Evolutionary conservation across 495 filamentous ascomycete genomes (phyloP), one percentile per base, ranked within the genome.

Genomic region (Daldinia caldariorum): DNA sequence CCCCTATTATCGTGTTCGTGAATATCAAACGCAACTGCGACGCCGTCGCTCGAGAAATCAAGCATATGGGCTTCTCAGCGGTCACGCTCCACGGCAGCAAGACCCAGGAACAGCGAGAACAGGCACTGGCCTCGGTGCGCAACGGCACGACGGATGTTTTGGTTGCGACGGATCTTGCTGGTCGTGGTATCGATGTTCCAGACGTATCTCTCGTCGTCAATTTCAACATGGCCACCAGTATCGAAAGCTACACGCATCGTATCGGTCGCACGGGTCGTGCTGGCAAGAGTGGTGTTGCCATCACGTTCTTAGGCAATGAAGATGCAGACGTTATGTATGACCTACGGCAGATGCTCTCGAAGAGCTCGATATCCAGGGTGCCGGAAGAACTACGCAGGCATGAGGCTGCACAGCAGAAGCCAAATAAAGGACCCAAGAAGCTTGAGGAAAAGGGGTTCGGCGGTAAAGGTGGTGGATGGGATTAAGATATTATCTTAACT

Each of bases 21-120:
- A 99, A 99, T 79, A 97, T 98, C 90, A 99, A 98, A 79, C 92
- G 94, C 66, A 98, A 98, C 83, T 97, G 94, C 83, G 95, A 99
- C 78, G 93, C 94, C 59, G 90, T 99, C 34, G 95, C 95, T 1
- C 86, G 92, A 63, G 94, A 98, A 76, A 95, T 99, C 85, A 97
- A 97, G 76, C 89, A 93, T 59, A 93, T 94, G 87, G 96, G 96
- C 70, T 94, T 92, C 81, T 92, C 89, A 13, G 89, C 91, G 1
- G 94, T 96, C 74, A 98, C 94, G 0, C 82, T 99, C 38, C 95
- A 98, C 79, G 95, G 96, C 66, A 90, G 87, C 81, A 99, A 99
- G 79, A 96, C 94, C 0, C 95, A 99, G 76, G 96, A 97, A 58
- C 94, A 99, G 85, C 89, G 95, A 86, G 95, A 99, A 80, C 92